A percentile compares a stretch with the other conserved stretches of the same genome.
Conservation (phyloP, 2,329 filamentous ascomycete species). For the Verticillium longisporum region DNA sequence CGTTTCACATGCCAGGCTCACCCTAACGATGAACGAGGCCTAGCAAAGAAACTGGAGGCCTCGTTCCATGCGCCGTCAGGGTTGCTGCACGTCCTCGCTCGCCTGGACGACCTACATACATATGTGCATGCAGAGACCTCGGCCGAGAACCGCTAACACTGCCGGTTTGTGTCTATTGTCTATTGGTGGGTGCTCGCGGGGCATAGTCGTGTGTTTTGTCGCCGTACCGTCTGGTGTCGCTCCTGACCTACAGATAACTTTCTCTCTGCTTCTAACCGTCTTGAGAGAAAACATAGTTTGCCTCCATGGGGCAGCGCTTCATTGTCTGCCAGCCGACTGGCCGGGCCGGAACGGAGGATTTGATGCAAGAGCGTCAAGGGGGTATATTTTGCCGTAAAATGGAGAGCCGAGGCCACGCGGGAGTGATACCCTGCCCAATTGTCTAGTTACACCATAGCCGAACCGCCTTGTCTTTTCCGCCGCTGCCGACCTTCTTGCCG, state of each 20-base stretch:
- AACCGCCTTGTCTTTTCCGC: conserved; percentile 83
- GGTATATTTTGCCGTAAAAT: neutral
- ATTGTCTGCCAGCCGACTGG: no score
- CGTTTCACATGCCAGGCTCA: neutral
- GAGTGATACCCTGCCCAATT: neutral
- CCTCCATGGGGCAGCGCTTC: no score
- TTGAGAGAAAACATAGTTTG: no score
- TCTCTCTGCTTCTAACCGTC: no score
- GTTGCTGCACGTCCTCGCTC: neutral
- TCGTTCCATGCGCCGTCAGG: neutral
- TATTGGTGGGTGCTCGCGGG: neutral
- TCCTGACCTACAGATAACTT: neutral
- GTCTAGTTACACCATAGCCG: conserved; percentile 57
- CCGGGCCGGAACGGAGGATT: no score
- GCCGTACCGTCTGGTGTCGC: neutral
- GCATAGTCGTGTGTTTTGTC: neutral
- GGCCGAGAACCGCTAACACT: neutral
- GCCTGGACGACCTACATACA: neutral
- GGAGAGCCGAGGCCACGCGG: neutral
- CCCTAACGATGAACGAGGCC: neutral
- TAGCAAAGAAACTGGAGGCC: neutral
- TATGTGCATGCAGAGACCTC: neutral
- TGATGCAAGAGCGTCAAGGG: neutral
- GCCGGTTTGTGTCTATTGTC: neutral
- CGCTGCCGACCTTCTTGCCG: conserved; percentile 81